Conservation (phyloP, 257 asterid species). For the Apocynum venetum region DNA sequence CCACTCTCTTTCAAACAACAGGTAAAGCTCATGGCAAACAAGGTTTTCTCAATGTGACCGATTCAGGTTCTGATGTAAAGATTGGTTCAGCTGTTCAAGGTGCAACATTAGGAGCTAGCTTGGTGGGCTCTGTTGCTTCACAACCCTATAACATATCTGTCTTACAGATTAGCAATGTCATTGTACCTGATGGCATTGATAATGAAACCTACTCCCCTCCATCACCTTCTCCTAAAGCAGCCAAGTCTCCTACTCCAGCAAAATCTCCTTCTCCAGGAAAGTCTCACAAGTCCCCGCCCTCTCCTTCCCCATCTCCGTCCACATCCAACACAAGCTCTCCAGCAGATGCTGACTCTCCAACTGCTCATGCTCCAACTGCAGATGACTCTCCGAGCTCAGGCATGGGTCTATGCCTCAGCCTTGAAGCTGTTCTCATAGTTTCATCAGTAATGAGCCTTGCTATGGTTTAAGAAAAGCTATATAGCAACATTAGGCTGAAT, state of each 20-base stretch:
- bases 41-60: conserved; percentile 48
- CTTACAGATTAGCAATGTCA: conserved; percentile 41
- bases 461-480: conserved; percentile 1
- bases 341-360: conserved; percentile 22
- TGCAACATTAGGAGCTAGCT: conserved; percentile 25
- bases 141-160: conserved; percentile 52
- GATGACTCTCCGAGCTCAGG: not conserved
- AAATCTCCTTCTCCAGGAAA: conserved; percentile 2
- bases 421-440: not conserved
- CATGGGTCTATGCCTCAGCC: conserved; percentile 1
- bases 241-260: conserved; percentile 9
- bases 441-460: conserved; percentile 11
- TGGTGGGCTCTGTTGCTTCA: conserved; percentile 34
- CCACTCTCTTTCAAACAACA: conserved; percentile 48
- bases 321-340: conserved; percentile 10
- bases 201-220: conserved; percentile 14
- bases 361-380: conserved; percentile 20
- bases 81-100: conserved; percentile 48
- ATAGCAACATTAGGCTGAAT: not conserved
- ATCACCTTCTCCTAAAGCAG: conserved; percentile 12
- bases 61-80: conserved; percentile 11
- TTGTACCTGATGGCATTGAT: conserved; percentile 48
- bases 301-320: not conserved
- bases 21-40: conserved; percentile 46
- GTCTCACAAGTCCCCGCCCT: conserved; percentile 6